Evolutionary conservation across 2,329 filamentous ascomycete genomes (phyloP), one percentile per base, ranked within the genome.

Genomic region (Arthrinium phaeospermum): DNA sequence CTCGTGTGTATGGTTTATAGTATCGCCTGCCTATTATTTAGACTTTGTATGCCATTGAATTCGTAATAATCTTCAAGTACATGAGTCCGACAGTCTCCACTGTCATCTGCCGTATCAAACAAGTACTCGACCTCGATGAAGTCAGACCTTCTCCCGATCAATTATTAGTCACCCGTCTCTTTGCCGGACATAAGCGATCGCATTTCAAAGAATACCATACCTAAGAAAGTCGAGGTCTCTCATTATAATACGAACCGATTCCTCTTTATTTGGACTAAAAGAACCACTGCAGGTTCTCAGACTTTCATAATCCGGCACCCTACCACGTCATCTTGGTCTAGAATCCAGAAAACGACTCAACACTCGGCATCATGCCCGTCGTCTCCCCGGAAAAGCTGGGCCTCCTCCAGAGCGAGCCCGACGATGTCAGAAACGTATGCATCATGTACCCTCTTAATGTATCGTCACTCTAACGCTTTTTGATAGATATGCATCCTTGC

Each of bases 351-450:
- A 34, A 46, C 37, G 45, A 68, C 67, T 46, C 41, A 68, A 47
- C 44, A 30, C 67, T 30, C 67, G 30, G 73, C 83, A 89, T 79
- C 73, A 99, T 99, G 96, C 96, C 96, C 76, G 92, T 98, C 76
- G 94, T 99, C 77, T 93, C 91, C 75, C 91, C 95, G 75, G 94
- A 98, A 77, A 95, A 97, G 87, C 90, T 99, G 80, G 93, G 96
- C 77, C 90, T 91, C 83, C 91, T 99, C 77, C 96, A 99, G 87
- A 91, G 91, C 82, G 93, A 95, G 81, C 91, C 95, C 77, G 91
- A 95, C 76, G 93, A 95, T 83, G 93, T 99, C 81, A 91, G 96
- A 86, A 99, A 99, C 89, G 95, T 97, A 87, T 82, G 90, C 75
- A 75, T 24, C 72, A 64, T 71, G 70, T 70, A 71, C 51, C 74